phyloP scores from a whole-genome alignment of 192 early-diverging fungal species.

The Lobulomyces angularis region DNA sequence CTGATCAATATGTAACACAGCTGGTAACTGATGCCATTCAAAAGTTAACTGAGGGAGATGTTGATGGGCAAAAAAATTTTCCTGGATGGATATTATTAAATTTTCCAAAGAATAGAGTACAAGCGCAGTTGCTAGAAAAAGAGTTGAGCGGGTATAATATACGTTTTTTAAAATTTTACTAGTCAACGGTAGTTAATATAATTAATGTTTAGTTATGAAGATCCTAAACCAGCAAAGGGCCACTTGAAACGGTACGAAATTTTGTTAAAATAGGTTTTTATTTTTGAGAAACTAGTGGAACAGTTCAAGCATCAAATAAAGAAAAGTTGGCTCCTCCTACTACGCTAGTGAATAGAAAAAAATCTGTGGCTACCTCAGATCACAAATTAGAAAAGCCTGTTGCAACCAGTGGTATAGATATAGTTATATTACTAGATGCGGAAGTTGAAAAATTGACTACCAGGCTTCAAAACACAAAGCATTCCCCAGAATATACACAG shows the following conservation, averaged over 20 bases:
- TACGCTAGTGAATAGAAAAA: background rate
- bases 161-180: no score
- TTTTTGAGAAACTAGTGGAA: no score
- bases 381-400: conserved; percentile 11
- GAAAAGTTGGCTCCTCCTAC: no score
- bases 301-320: conserved; percentile 15
- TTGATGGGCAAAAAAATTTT: background rate
- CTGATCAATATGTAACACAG: conserved; percentile 29
- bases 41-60: conserved; percentile 10
- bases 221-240: conserved; percentile 46
- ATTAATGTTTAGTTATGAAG: conserved; percentile 36
- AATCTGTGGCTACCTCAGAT: conserved; percentile 22
- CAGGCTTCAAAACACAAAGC: conserved; percentile 27
- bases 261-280: no score
- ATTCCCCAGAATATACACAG: conserved; percentile 32
- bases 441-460: conserved; percentile 36
- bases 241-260: conserved; percentile 41
- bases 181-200: no score
- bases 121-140: conserved; percentile 42
- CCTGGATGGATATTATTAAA: conserved; percentile 40
- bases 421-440: conserved; percentile 35
- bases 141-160: conserved; percentile 49
- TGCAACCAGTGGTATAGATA: conserved; percentile 33
- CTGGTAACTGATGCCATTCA: conserved; percentile 40
- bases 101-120: conserved; percentile 35